These are phyloP conservation scores for Tricholoma furcatifolium DNA, from an alignment of 768 basidiomycete genomes.

Conservation along the genomic window DNA sequence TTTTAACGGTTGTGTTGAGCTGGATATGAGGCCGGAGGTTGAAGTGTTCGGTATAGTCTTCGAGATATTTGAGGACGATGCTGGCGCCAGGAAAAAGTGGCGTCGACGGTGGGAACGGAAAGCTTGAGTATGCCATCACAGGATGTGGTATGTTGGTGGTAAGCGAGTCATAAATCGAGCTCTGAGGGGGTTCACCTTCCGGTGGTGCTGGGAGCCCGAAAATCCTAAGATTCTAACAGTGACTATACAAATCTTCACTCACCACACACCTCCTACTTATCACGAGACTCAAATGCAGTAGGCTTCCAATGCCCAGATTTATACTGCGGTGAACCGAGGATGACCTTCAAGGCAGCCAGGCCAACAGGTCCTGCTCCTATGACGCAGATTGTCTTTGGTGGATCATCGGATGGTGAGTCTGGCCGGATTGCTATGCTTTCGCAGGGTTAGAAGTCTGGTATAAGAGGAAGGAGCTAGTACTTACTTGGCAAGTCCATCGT, in stretches of 20 bases:
- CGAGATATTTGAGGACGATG: slow-evolving; percentile 66
- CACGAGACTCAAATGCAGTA: slow-evolving; percentile 61
- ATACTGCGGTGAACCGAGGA: slow-evolving; percentile 58
- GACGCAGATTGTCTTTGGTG: slow-evolving; percentile 50
- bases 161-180: slow-evolving; percentile 76
- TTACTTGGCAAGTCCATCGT: slow-evolving; percentile 15
- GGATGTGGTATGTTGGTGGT: slow-evolving; percentile 84
- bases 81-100: slow-evolving; percentile 65
- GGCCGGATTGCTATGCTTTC: slow-evolving; percentile 12
- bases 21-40: slow-evolving; percentile 59
- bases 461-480: background rate
- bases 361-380: slow-evolving; percentile 80
- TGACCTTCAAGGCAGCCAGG: slow-evolving; percentile 63
- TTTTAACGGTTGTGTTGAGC: slow-evolving; percentile 56
- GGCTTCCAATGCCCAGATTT: slow-evolving; percentile 62
- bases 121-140: slow-evolving; percentile 66
- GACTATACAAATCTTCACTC: slow-evolving; percentile 17
- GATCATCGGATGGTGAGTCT: background rate
- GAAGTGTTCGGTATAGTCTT: slow-evolving; percentile 63
- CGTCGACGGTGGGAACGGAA: slow-evolving; percentile 69
- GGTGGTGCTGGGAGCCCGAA: slow-evolving; percentile 57
- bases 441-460: background rate
- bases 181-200: slow-evolving; percentile 52
- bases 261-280: slow-evolving; percentile 80
- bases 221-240: background rate